Evolutionary conservation across 805 yeast genomes (phyloP), one percentile per base, ranked within the genome.

Genomic region (Candida ortonii): DNA sequence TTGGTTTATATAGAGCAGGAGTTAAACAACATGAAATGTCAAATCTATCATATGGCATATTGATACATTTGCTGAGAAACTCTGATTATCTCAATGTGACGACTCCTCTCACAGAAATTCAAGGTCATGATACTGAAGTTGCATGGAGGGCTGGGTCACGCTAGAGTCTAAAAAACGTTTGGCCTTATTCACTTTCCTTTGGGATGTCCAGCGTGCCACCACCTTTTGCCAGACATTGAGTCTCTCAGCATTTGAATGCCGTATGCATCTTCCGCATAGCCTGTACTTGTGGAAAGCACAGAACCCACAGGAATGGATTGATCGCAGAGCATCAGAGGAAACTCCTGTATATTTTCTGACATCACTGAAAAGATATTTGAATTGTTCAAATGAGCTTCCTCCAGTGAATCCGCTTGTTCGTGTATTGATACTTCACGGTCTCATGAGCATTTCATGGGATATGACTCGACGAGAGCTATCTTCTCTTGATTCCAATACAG

Each of bases 181-280:
- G 3, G 43, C 47, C 2, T 28, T 38, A 2, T 32, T 40, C 14
- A 33, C 42, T 2, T 34, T 46, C 12, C 25, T 31, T 6, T 29
- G 41, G 35, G 47, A 46, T 25, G 43, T 38, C 10, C 42, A 46
- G 24, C 31, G 36, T 7, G 40, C 43, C 11, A 27, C 37, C 8
- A 16, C 43, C 4, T 43, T 46, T 22, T 36, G 42, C 6, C 41
- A 39, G 10, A 33, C 30, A 6, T 32, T 24, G 3, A 29, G 33
- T 10, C 7, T 46, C 9, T 40, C 50, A 3, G 47, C 43, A 7
- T 36, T 25, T 27, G 50, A 46, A 22, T 23, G 41, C 30, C 16
- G 26, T 6, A 22, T 35, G 27, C 34, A 22, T 12, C 22, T 36
- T 7, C 50, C 50, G 12, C 36, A 38, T 12, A 33, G 34, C 8